Evolutionary conservation across 2,329 filamentous ascomycete species (phyloP), one percentile per base, ranked within the genome.

Genomic region (Sodiomyces alkalinus): DNA sequence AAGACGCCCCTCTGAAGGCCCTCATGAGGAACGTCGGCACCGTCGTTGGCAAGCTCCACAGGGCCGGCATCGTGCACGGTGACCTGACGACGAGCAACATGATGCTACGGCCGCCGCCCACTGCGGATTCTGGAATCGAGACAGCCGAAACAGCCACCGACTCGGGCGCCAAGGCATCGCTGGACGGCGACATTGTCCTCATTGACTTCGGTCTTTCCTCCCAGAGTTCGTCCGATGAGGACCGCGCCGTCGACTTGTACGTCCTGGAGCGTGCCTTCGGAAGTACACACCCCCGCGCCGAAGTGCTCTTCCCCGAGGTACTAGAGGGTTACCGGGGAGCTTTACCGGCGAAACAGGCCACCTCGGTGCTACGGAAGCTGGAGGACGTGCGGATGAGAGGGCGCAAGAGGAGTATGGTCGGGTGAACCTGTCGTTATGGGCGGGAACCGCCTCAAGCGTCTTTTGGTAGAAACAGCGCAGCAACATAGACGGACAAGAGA

Each of bases 71-170:
- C 31, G 74, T 93, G 33, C 90, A 98, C 57, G 90, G 90, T 22
- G 90, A 98, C 57, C 55, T 98, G 56, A 98, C 90, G 35, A 98
- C 86, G 38, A 94, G 86, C 56, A 98, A 98, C 55, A 66, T 98
- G 58, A 94, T 98, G 77, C 49, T 96, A 40, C 51, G 70, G 34
- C 60, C 62, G 10, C 45, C 44, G 13, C 28, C 33, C 34, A 30
- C 41, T 30, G 16, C 37, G 22, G 12, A 33, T 33, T 5, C 28
- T 19, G 32, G 33, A 8, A 22, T 39, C 19, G 29, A 34, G 2
- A 33, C 15, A 32, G 36, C 34, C 10, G 34, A 31, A 11, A 35
- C 27, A 18, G 42, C 39, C 9, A 39, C 28, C 5, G 30, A 39
- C 5, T 38, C 41, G 7, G 38, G 41, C 17, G 30, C 38, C n/a